phyloP scores from a whole-genome alignment of 192 early-diverging fungal species.

The Mortierella alpina region DNA sequence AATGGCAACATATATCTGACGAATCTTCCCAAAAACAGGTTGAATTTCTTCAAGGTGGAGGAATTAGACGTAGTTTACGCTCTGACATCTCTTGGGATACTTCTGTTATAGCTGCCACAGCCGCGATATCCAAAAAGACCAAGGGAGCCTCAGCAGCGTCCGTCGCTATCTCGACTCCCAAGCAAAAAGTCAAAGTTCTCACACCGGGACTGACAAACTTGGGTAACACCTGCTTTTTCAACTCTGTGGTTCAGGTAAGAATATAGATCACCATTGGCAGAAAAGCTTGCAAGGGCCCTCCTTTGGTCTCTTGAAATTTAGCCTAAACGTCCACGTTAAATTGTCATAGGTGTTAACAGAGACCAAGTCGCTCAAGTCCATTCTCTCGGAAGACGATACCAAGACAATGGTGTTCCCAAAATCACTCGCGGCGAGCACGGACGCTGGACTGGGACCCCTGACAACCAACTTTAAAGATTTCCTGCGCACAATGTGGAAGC shows the following conservation, averaged over 20 bases:
- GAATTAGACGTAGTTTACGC: not conserved
- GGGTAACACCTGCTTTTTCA: conserved; percentile 88
- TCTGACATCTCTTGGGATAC: not conserved
- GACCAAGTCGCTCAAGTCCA: conserved; percentile 35
- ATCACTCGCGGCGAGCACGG: conserved; percentile 30
- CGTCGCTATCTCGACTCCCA: not conserved
- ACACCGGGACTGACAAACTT: conserved; percentile 73
- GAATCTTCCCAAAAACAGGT: not conserved
- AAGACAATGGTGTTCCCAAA: not conserved
- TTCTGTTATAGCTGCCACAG: not conserved
- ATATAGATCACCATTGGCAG: not conserved
- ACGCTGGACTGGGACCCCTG: conserved; percentile 30
- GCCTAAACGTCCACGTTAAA: not conserved
- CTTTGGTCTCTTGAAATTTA: not conserved
- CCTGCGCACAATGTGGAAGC: conserved; percentile 53
- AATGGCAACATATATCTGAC: not conserved
- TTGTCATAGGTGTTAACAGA: conserved; percentile 27
- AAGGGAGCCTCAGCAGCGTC: conserved; percentile 1
- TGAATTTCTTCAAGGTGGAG: not conserved
- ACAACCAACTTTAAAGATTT: conserved; percentile 48
- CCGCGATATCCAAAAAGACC: conserved; percentile 12
- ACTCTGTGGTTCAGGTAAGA: conserved; percentile 73
- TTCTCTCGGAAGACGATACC: conserved; percentile 24
- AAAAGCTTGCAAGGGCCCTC: no score
- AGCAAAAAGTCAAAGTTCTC: conserved; percentile 22